Evolutionary conservation across 1,139 yeast species (phyloP).

Genomic region (Candida mesenterica): DNA sequence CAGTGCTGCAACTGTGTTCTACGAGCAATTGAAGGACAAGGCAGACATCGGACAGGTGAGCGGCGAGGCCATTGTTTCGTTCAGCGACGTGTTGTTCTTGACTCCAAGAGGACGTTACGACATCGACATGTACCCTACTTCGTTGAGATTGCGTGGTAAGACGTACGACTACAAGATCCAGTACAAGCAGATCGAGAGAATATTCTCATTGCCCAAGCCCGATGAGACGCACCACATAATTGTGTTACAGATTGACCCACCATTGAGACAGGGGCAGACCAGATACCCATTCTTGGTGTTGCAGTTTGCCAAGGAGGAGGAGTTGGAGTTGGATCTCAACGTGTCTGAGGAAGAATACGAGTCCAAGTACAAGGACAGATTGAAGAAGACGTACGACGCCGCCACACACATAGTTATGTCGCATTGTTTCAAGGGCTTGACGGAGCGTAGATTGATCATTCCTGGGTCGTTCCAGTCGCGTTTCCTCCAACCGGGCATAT

Average conservation of each 20-base stretch:
- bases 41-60: conserved; percentile 97
- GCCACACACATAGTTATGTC: conserved; percentile 84
- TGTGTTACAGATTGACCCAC: conserved; percentile 92
- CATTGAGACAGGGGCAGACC: conserved; percentile 87
- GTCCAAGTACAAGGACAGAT: conserved; percentile 70
- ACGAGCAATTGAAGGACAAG: conserved; percentile 86
- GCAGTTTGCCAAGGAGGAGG: conserved; percentile 89
- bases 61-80: conserved; percentile 95
- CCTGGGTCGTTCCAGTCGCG: conserved; percentile 84
- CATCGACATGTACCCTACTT: conserved; percentile 86
- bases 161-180: conserved; percentile 96
- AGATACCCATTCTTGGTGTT: conserved; percentile 88
- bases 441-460: conserved; percentile 79
- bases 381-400: conserved; percentile 76
- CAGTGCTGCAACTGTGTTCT: conserved; percentile 79
- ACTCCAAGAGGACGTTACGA: conserved; percentile 99
- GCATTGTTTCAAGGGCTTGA: conserved; percentile 85
- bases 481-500: conserved; percentile 76
- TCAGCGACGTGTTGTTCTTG: conserved; percentile 84
- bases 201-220: conserved; percentile 89
- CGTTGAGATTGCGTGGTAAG: conserved; percentile 92
- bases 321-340: conserved; percentile 85
- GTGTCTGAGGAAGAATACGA: conserved; percentile 81
- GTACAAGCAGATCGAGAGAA: conserved; percentile 84
- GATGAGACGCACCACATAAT: conserved; percentile 89